Evolutionary conservation across 2,329 filamentous ascomycete genomes (phyloP), one percentile per base, ranked within the genome.

Genomic region (Penicillium sp.): DNA sequence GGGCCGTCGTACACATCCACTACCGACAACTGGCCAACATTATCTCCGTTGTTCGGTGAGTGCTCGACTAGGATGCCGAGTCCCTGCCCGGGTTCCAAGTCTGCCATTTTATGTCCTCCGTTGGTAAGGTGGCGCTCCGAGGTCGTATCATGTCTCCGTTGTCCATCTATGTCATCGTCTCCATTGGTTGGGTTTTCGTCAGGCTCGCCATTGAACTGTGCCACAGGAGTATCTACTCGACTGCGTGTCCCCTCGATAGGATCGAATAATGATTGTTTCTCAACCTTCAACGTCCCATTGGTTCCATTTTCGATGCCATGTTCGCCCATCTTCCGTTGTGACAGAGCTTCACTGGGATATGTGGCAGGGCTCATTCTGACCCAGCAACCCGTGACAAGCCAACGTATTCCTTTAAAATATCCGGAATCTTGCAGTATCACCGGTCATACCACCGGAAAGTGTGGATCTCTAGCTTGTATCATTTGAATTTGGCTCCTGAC

Each of bases 1-100:
- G 63, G 50, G n/a, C 68, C 69, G 38, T 71, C 67, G 8, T 71
- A 60, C 35, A 78, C 61, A 59, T 72, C 62, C 50, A 71, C 65
- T 19, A 69, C 33, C 9, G 71, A 67, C 21, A 70, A 64, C 6
- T 62, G 60, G 25, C 63, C 61, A 31, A 42, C 54, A 31, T 59
- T 51, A 6, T 64, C 61, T 15, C 51, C 27, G 23, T 58, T 60
- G 8, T 54, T 43, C 1, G 56, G 23, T 3, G 58, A 54, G 9
- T 63, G 54, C 25, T 66, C 60, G 2, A 68, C 49, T 23, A 68
- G 23, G 2, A 67, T 67, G 0, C 64, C 66, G 6, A 68, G 62
- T 4, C 65, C 66, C 13, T 66, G 57, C 27, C 60, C 60, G 19
- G 3, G 54, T 42, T 21, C 54, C 19, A 27, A 12, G 25, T 31